A percentile compares a stretch with the other conserved stretches of the same genome.
These are phyloP conservation scores for Albugo candida DNA, from an alignment of 352 stramenopile species.

Conservation along the genomic window DNA sequence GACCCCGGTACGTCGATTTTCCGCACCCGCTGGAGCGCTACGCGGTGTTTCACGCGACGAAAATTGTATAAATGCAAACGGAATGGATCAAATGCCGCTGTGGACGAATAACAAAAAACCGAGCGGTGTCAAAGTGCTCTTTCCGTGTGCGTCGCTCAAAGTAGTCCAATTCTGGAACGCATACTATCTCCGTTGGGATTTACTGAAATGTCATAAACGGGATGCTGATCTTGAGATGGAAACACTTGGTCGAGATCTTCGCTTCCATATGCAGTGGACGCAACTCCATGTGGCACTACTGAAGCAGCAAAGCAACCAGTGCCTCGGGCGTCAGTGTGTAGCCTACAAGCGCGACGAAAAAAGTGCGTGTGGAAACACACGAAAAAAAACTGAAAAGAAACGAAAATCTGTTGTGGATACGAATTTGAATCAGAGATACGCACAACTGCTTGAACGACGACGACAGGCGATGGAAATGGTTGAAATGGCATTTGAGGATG, in stretches of 20 bases:
- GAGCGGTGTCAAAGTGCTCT: conserved; percentile 16
- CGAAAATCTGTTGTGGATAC: too few species aligned
- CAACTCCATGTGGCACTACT: neutral
- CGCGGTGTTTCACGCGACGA: conserved; percentile 16
- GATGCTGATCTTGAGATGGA: conserved; percentile 41
- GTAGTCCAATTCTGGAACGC: conserved; percentile 52
- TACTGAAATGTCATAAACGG: conserved; percentile 27
- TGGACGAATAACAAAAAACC: neutral
- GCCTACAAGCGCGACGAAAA: too few species aligned
- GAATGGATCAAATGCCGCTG: too few species aligned
- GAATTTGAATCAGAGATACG: too few species aligned
- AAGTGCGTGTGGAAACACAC: too few species aligned
- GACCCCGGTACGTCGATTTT: conserved; percentile 3
- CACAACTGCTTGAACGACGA: too few species aligned
- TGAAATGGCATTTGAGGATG: conserved; percentile 20
- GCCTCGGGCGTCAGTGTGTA: too few species aligned
- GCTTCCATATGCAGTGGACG: conserved; percentile 16
- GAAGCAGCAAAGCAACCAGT: too few species aligned
- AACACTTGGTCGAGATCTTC: conserved; percentile 26
- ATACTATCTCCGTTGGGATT: conserved; percentile 69
- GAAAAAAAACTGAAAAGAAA: too few species aligned
- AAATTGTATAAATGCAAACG: conserved; percentile 10
- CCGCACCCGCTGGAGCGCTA: conserved; percentile 13
- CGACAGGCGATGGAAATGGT: conserved; percentile 9
- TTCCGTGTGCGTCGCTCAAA: conserved; percentile 45